Evolutionary conservation across 768 basidiomycete genomes (phyloP), one percentile per base, ranked within the genome.

Genomic region (Phlebiopsis gigantea): DNA sequence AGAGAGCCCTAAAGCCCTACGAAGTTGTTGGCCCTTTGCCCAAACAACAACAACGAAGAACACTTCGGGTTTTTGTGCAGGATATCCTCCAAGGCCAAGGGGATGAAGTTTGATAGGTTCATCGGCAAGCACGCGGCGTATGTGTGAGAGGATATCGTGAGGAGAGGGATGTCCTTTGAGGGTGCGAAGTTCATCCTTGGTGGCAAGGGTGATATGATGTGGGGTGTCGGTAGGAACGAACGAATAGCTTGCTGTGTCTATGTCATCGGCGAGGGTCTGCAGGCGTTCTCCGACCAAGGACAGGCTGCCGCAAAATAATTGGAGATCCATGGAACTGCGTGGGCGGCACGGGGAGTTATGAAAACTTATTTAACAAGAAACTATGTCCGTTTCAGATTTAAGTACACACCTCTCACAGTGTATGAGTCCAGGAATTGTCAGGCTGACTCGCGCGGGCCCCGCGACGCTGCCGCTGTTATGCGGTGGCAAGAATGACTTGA

Each of bases 21-120:
- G 76, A 29, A 79, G 64, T 21, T 72, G 70, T 58, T 83, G 79
- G 5, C 79, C 82, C 10, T 75, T 73, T 25, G 79, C 78, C 80
- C 81, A 82, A 1, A 83, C 69, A n/a, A 83, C 68, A 8, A 80
- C 75, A 17, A 79, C 72, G 62, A 78, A 83, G 57, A 58, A 60
- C 66, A 73, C n/a, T 1, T 60, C 60, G 0, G 49, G 43, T 9
- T 61, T 54, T 15, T 5, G 4, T 4, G 21, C 39, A 4, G 49
- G 39, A 39, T 56, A 39, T 4, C 63, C 58, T 14, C 64, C 64
- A 5, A 65, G 22, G 1, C 66, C 66, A 15, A 63, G 25, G n/a
- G 56, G 17, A 47, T 59, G 54, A 2, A 67, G 31, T 29, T 52
- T 46, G 9, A 45, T 58, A 19, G 42, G 61, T 14, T 58, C 53